Evolutionary conservation across 345 rosid genomes (phyloP).

Genomic region (Bruguiera sexangula): DNA sequence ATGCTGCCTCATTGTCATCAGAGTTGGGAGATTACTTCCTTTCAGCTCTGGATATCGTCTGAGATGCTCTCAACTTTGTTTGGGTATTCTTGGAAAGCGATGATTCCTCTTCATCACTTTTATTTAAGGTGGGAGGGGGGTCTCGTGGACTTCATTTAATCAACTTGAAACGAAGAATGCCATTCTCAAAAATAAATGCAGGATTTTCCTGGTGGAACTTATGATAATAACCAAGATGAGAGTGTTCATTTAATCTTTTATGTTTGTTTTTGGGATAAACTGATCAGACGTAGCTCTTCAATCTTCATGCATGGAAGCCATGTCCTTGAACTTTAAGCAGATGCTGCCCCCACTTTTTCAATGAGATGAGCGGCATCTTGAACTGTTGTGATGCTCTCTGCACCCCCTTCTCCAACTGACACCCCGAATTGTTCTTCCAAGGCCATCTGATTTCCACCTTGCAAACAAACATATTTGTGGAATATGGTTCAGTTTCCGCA

Average conservation of each 20-base stretch:
- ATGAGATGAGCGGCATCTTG: constrained; percentile 66
- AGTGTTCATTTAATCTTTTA: neutral
- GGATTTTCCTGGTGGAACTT: constrained; percentile 1
- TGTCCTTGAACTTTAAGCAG: constrained; percentile 9
- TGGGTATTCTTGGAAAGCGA: too few species aligned
- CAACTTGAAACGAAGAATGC: neutral
- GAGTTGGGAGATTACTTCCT: too few species aligned
- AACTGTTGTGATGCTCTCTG: constrained; percentile 52
- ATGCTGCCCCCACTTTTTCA: constrained; percentile 45
- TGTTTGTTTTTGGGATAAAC: too few species aligned
- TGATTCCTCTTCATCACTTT: too few species aligned
- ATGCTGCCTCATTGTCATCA: too few species aligned
- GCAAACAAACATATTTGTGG: neutral
- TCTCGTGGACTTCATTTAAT: too few species aligned
- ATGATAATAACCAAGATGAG: neutral
- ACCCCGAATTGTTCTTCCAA: constrained; percentile 62
- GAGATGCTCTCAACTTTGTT: too few species aligned
- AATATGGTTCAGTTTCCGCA: neutral
- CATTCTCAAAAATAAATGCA: neutral
- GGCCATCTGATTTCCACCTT: constrained; percentile 70
- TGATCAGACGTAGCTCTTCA: neutral
- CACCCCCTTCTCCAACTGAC: constrained; percentile 58
- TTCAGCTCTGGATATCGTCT: too few species aligned
- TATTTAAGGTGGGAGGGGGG: too few species aligned
- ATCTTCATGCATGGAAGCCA: neutral